Percentiles rank a stretch among this genome's conserved stretches.
Conservation (phyloP, 306 rosid genomes). For the Pyrus pyrifolia region DNA sequence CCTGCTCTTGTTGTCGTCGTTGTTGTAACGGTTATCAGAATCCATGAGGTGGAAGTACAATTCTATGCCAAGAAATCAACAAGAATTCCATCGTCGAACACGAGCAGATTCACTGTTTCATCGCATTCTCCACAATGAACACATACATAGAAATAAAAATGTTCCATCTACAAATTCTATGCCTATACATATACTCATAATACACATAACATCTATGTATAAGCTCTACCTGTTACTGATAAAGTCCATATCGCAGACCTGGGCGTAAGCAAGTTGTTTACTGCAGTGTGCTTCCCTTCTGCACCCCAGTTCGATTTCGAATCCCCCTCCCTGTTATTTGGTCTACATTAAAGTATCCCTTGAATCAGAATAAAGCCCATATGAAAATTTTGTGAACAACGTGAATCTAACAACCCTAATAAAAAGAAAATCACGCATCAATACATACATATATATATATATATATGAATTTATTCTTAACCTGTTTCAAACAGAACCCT, state of each 20-base stretch:
- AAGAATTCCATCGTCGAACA: slow-evolving; percentile 29
- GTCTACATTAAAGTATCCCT: neutral
- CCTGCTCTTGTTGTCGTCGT: neutral
- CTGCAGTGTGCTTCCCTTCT: neutral
- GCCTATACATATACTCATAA: neutral
- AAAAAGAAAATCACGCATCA: neutral
- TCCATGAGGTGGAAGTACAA: slow-evolving; percentile 22
- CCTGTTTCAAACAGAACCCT: neutral
- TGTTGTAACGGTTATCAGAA: neutral
- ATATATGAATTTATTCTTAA: neutral
- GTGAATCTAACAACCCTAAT: neutral
- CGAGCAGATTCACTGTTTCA: slow-evolving; percentile 16
- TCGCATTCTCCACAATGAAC: slow-evolving; percentile 11
- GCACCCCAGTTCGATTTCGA: neutral
- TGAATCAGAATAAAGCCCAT: neutral
- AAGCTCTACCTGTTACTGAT: neutral
- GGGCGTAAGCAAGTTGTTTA: neutral
- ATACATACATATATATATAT: neutral
- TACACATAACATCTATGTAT: neutral
- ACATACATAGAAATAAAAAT: neutral
- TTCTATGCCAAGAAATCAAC: slow-evolving; percentile 20
- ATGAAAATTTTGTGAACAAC: neutral
- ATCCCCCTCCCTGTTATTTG: neutral
- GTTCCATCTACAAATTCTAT: neutral
- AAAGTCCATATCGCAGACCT: neutral